These are phyloP conservation scores for Termitomyces heimii DNA, from an alignment of 768 basidiomycete species.

Conservation along the genomic window DNA sequence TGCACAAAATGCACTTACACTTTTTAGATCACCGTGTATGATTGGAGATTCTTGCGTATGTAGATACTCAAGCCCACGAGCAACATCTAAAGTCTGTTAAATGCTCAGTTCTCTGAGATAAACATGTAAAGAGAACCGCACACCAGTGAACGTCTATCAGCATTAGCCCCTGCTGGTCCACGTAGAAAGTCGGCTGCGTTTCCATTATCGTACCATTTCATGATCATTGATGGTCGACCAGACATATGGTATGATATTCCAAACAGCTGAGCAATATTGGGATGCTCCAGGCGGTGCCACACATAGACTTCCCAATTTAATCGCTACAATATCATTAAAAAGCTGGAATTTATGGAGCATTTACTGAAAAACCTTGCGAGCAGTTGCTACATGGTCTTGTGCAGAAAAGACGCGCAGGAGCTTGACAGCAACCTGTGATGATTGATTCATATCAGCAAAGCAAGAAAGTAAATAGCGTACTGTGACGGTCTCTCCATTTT, in stretches of 20 bases:
- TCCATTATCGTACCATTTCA: constrained; percentile 45
- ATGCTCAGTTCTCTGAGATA: neutral
- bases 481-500: constrained; percentile 6
- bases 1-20: constrained; percentile 12
- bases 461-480: neutral
- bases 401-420: constrained; percentile 30
- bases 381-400: constrained; percentile 28
- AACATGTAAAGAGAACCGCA: neutral
- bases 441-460: neutral
- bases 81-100: constrained; percentile 34
- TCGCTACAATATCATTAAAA: constrained; percentile 19
- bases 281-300: constrained; percentile 43
- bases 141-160: neutral
- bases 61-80: constrained; percentile 35
- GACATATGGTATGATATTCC: constrained; percentile 37
- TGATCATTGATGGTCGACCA: constrained; percentile 30
- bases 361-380: constrained; percentile 21
- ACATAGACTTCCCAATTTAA: constrained; percentile 40
- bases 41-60: constrained; percentile 34
- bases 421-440: constrained; percentile 40
- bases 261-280: constrained; percentile 42
- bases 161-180: constrained; percentile 15
- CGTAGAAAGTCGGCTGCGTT: constrained; percentile 35
- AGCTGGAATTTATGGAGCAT: neutral
- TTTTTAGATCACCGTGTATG: constrained; percentile 23